Conservation (phyloP, 768 basidiomycete genomes). For the Tricholoma saponaceum region DNA sequence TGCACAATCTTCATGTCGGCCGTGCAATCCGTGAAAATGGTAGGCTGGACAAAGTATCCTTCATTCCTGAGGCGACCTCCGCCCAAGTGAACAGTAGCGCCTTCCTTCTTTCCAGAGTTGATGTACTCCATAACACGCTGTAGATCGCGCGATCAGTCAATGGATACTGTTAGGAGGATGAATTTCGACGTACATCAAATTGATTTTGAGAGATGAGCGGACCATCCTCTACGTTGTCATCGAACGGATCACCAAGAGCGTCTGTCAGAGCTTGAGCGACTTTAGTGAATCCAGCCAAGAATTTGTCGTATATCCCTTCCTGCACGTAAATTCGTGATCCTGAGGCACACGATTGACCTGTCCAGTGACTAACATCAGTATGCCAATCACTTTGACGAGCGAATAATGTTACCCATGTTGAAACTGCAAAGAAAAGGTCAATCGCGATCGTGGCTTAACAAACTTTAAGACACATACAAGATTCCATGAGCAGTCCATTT, state of each 20-base stretch:
- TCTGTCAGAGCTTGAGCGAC: conserved; percentile 40
- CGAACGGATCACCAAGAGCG: conserved; percentile 56
- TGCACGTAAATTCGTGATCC: neutral
- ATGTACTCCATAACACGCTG: conserved; percentile 67
- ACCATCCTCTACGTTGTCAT: conserved; percentile 46
- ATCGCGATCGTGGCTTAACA: conserved; percentile 46
- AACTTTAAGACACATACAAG: too few relatives aligned
- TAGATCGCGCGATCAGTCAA: neutral
- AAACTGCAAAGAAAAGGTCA: neutral
- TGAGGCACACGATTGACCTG: neutral
- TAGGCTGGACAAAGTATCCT: conserved; percentile 57
- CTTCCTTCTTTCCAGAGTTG: conserved; percentile 55
- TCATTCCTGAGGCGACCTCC: conserved; percentile 41
- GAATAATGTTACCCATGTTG: neutral
- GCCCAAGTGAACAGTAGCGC: conserved; percentile 55
- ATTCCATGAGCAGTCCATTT: too few relatives aligned
- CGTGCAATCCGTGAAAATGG: conserved; percentile 56
- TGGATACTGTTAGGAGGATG: neutral
- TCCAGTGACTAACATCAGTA: neutral
- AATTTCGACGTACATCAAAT: conserved; percentile 39
- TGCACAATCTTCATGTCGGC: conserved; percentile 58
- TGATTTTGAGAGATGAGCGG: conserved; percentile 61
- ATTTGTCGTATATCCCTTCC: too few relatives aligned
- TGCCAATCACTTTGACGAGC: neutral
- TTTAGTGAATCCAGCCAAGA: conserved; percentile 36